These are phyloP conservation scores for Ogataea dorogensis DNA, from an alignment of 805 yeast species.

Conservation along the genomic window DNA sequence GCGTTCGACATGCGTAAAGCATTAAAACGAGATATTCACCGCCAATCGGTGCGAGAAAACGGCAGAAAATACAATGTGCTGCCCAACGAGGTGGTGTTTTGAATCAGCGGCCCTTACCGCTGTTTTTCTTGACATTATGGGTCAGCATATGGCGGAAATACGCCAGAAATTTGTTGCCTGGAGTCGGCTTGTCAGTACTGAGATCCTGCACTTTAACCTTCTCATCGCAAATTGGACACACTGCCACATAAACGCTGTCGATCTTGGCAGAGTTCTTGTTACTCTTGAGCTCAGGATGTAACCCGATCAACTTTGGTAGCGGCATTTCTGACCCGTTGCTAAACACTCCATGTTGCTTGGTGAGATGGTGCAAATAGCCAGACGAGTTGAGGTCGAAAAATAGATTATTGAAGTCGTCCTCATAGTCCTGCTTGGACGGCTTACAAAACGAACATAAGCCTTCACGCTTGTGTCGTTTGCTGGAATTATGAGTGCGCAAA, in stretches of 20 bases:
- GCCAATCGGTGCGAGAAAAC: slow-evolving; percentile 53
- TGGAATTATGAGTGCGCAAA: slow-evolving; percentile 8
- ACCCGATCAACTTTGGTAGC: slow-evolving; percentile 18
- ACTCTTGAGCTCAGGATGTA: slow-evolving; percentile 16
- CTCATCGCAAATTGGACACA: slow-evolving; percentile 16
- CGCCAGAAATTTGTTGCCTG: slow-evolving; percentile 17
- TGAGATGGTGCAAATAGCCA: slow-evolving; percentile 27
- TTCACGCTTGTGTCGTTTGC: slow-evolving; percentile 19
- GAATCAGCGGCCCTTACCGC: slow-evolving; percentile 15
- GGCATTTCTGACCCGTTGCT: slow-evolving; percentile 26
- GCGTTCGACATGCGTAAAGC: slow-evolving; percentile 85
- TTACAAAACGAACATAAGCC: slow-evolving; percentile 26
- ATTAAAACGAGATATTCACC: slow-evolving; percentile 53
- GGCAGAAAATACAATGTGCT: slow-evolving; percentile 60
- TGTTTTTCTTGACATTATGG: slow-evolving; percentile 17
- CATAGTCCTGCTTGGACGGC: slow-evolving; percentile 12
- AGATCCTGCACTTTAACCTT: slow-evolving; percentile 17
- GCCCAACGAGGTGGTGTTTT: slow-evolving; percentile 68
- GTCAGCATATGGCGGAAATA: slow-evolving; percentile 22
- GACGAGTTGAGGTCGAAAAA: slow-evolving; percentile 27
- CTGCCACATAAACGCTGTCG: slow-evolving; percentile 17
- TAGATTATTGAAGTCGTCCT: slow-evolving; percentile 10
- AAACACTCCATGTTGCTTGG: slow-evolving; percentile 29
- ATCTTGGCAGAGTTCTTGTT: slow-evolving; percentile 14
- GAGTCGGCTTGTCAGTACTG: slow-evolving; percentile 7